Base-by-base conservation (phyloP, 345 rosid genomes). In the Murraya koenigii region DNA sequence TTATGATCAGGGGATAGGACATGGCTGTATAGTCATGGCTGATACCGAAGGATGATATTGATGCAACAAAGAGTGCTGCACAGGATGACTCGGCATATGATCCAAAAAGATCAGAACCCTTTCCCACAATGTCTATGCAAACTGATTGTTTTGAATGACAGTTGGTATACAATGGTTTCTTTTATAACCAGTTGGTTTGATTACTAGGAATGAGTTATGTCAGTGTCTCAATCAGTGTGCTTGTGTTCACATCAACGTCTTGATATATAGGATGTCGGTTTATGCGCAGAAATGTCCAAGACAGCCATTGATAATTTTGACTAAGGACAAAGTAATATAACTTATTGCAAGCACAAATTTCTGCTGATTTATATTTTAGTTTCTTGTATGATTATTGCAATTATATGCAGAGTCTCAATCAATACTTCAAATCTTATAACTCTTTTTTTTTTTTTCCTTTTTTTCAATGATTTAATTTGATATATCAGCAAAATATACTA, bases 41-140 rank as follows among this genome's bases (percentile, higher is more conserved):
- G 26, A 79, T 76, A 26, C 95, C 90, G 52, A 89, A 84, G 68
- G 91, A 87, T 62, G 95, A 91, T 72, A 91, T 88, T 0, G 90
- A 91, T 61, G 95, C 91, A 61, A 91, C 91, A 63, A 89, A 87
- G 32, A 91, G 90, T 3, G 95, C 91, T 8, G 95, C 95, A 67
- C 95, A 89, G 2, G 93, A 84, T 66, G 95, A 83, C 71, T 91
- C 93, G 15, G 95, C 93, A 66, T 91, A 91, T 44, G 95, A 91
- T 1, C 93, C 93, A 10, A 89, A 91, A 8, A 91, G 82, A 47
- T 89, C 93, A 36, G 89, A 89, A 33, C 95, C 95, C 95, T 89
- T 91, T 23, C 95, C 95, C 0, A 90, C 90, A 79, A 91, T 89
- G 30, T 89, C 95, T 64, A 20, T n/a, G 38, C 35, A 72, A 80